These are phyloP conservation scores for Aureobasidium sp. DNA, from an alignment of 2,329 filamentous ascomycete species.

Conservation along the genomic window DNA sequence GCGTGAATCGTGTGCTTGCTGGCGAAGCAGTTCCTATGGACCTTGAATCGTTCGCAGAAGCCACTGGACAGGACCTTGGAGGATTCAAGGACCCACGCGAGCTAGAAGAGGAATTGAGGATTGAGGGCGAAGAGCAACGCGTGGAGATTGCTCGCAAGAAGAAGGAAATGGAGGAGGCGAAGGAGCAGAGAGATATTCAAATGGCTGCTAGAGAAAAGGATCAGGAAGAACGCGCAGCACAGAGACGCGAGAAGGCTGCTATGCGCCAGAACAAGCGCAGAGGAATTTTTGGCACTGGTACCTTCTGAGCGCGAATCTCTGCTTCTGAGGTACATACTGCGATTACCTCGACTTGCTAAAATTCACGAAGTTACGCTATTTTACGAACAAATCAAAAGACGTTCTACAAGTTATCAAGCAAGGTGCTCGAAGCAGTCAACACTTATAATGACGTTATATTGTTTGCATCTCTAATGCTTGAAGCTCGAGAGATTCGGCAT, in stretches of 20 bases:
- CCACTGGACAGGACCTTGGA: constrained; percentile 31
- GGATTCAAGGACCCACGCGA: constrained; percentile 33
- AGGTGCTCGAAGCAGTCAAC: background rate
- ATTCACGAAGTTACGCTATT: background rate
- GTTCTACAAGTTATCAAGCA: background rate
- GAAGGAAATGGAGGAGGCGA: constrained; percentile 30
- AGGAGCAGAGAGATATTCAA: constrained; percentile 27
- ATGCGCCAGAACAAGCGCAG: constrained; percentile 20
- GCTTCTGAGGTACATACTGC: background rate
- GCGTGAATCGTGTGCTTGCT: constrained; percentile 57
- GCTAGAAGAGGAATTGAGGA: constrained; percentile 29
- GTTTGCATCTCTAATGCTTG: background rate
- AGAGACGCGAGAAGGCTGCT: constrained; percentile 26
- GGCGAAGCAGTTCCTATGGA: constrained; percentile 35
- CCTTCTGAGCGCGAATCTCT: constrained; percentile 12
- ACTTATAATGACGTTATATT: background rate
- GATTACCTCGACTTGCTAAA: background rate
- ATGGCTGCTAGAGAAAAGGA: constrained; percentile 28
- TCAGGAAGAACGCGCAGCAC: constrained; percentile 23
- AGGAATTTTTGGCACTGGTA: constrained; percentile 21
- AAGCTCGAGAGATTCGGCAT: too few relatives aligned
- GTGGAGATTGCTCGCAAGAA: constrained; percentile 29
- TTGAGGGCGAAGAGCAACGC: constrained; percentile 26
- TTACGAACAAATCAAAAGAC: background rate
- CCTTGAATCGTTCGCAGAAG: constrained; percentile 35